A percentile compares a stretch with the other conserved stretches of the same genome.
Conservation (phyloP, 352 stramenopile species). For the Pythium aphanidermatum region DNA sequence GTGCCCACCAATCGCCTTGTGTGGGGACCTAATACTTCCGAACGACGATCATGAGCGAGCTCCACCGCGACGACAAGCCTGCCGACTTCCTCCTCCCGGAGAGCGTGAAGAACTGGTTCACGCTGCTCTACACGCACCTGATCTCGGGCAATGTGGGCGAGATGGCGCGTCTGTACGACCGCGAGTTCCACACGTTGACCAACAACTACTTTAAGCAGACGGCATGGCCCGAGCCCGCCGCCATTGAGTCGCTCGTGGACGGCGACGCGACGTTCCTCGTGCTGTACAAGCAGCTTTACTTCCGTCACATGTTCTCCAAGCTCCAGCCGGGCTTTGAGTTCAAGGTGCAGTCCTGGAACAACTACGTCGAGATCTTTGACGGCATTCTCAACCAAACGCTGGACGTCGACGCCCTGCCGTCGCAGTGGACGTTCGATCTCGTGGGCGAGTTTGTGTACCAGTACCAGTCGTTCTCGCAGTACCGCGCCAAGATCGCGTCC, state of each 20-base stretch:
- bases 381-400: constrained; percentile 83
- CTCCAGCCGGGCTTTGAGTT: constrained; percentile 83
- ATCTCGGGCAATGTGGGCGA: constrained; percentile 76
- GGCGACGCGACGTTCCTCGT: constrained; percentile 90
- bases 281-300: constrained; percentile 96
- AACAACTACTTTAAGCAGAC: constrained; percentile 95
- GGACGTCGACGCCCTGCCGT: constrained; percentile 82
- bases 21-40: too few relatives aligned
- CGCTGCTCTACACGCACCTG: constrained; percentile 81
- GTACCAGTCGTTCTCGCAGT: constrained; percentile 98
- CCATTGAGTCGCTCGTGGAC: constrained; percentile 77
- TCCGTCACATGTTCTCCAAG: constrained; percentile 94
- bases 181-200: constrained; percentile 83
- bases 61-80: constrained; percentile 75
- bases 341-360: constrained; percentile 91
- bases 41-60: constrained; percentile 42
- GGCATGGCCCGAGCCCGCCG: constrained; percentile 91
- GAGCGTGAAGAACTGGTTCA: constrained; percentile 87
- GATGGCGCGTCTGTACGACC: constrained; percentile 85
- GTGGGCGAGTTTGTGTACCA: constrained; percentile 99
- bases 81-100: constrained; percentile 84
- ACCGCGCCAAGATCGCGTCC: constrained; percentile 78
- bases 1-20: constrained; percentile 4
- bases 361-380: constrained; percentile 94
- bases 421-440: constrained; percentile 98